Conservation (phyloP, 1,284 basidiomycete genomes). For the Tilletia indica region DNA sequence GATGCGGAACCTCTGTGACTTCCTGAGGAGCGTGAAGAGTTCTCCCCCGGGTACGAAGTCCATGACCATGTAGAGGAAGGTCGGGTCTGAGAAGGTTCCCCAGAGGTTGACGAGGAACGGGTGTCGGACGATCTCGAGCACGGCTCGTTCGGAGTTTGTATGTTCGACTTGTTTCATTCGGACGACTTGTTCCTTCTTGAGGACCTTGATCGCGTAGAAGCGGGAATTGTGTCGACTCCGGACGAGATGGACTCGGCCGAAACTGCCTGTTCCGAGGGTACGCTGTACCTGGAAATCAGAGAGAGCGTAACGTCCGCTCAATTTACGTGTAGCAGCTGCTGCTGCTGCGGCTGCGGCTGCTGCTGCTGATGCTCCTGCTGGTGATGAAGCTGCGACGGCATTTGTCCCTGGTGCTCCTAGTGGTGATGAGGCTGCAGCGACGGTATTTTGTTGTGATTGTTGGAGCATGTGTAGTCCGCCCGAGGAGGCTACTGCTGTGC, state of each 20-base stretch:
- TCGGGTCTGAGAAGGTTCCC: constrained; percentile 91
- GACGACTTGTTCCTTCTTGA: constrained; percentile 74
- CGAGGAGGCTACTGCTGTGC: neutral
- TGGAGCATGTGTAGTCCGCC: neutral
- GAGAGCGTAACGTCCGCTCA: constrained; percentile 52
- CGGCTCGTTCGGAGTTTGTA: constrained; percentile 90
- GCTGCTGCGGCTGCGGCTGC: constrained; percentile 2
- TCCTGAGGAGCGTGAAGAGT: constrained; percentile 66
- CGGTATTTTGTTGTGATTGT: neutral
- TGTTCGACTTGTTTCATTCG: constrained; percentile 96
- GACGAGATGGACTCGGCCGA: constrained; percentile 53
- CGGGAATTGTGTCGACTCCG: constrained; percentile 49
- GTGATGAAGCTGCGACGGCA: neutral
- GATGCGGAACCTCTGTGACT: constrained; percentile 82
- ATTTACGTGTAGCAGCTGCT: constrained; percentile 26
- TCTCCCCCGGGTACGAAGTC: constrained; percentile 98
- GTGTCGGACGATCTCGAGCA: constrained; percentile 84
- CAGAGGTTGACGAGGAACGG: constrained; percentile 97
- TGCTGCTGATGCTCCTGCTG: neutral
- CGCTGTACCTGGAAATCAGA: constrained; percentile 49
- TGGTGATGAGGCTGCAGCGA: neutral
- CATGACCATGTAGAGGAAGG: constrained; percentile 99
- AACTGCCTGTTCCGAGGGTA: constrained; percentile 52
- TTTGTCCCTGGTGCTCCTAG: neutral
- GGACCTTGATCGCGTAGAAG: constrained; percentile 55